Evolutionary conservation across 169 alveolate species (phyloP).

Genomic region (Plasmodium ovale): DNA sequence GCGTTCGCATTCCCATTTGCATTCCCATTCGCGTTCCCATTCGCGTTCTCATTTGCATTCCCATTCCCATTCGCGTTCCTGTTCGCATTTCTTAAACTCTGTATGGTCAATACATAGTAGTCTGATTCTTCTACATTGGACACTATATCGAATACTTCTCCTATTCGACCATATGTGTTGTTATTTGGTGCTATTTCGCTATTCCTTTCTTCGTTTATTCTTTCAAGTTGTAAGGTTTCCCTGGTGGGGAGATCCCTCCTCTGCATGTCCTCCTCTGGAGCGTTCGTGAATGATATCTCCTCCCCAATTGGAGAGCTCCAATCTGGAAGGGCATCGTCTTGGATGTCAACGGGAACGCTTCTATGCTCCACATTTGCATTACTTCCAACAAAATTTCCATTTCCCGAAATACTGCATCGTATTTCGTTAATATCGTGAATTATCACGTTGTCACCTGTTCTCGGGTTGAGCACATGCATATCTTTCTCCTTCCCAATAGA

Average conservation of each 20-base stretch:
- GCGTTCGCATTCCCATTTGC: background rate
- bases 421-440: too few species aligned
- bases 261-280: too few species aligned
- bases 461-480: background rate
- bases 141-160: background rate
- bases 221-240: too few species aligned
- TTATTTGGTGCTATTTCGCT: background rate
- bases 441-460: background rate
- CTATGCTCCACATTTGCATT: too few species aligned
- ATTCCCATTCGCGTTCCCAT: background rate
- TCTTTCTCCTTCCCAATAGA: background rate
- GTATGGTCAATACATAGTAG: slow-evolving; percentile 49
- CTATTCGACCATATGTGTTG: background rate
- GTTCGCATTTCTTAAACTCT: background rate
- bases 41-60: slow-evolving; percentile 18
- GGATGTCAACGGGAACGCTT: too few species aligned
- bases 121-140: slow-evolving; percentile 49
- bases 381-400: too few species aligned
- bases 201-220: too few species aligned
- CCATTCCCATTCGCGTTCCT: slow-evolving; percentile 2
- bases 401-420: too few species aligned
- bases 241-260: too few species aligned
- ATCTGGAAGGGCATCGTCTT: too few species aligned
- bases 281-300: too few species aligned
- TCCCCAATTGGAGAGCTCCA: too few species aligned